Evolutionary conservation across 192 early-diverging fungal genomes (phyloP).

Genomic region (Coemansia sp.): DNA sequence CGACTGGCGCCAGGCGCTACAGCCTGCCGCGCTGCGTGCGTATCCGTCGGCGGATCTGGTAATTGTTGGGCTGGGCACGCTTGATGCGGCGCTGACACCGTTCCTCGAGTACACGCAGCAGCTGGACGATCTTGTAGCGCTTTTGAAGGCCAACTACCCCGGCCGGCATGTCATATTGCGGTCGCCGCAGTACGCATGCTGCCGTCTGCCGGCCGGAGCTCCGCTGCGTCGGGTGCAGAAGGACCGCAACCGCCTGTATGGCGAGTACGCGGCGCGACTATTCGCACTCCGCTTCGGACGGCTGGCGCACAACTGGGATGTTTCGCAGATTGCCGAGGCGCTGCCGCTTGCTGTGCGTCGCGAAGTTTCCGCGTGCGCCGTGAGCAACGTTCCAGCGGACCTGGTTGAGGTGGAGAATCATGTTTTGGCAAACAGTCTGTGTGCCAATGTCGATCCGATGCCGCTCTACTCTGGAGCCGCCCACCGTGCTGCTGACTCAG

Average conservation of each 20-base stretch:
- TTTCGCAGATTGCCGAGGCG: constrained; percentile 11
- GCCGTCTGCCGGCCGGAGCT: constrained; percentile 13
- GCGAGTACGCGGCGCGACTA: constrained; percentile 16
- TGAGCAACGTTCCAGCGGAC: constrained; percentile 19
- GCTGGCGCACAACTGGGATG: constrained; percentile 22
- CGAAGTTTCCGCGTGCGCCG: neutral
- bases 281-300: constrained; percentile 12
- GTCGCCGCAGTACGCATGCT: constrained; percentile 30
- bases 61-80: constrained; percentile 10
- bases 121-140: constrained; percentile 16
- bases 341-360: constrained; percentile 10
- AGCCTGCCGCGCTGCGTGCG: neutral
- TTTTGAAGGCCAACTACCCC: constrained; percentile 10
- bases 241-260: constrained; percentile 23
- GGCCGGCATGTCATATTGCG: constrained; percentile 18
- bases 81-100: constrained; percentile 16
- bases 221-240: constrained; percentile 22
- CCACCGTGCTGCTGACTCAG: neutral
- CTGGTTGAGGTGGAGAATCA: constrained; percentile 26
- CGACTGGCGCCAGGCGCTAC: constrained; percentile 12
- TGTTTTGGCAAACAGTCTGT: constrained; percentile 15
- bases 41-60: constrained; percentile 17
- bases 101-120: constrained; percentile 22
- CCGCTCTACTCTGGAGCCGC: too few relatives aligned
- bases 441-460: constrained; percentile 3